Conservation (phyloP, 2,329 filamentous ascomycete genomes). For the Phialophora verrucosa region DNA sequence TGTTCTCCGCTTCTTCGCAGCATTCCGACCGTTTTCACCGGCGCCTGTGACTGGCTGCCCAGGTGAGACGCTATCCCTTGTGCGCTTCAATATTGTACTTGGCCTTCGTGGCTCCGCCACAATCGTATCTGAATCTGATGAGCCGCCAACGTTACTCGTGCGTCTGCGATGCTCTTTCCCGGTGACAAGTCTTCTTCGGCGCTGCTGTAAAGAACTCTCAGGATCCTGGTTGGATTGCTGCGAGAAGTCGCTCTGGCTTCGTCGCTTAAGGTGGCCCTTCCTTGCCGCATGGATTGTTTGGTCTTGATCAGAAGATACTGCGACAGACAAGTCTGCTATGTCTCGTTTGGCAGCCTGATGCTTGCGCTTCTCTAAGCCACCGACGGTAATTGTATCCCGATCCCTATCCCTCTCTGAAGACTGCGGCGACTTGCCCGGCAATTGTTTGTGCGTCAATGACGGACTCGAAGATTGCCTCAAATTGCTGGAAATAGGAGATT, state of each 20-base stretch:
- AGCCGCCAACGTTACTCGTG: constrained; percentile 42
- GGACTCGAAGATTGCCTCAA: constrained; percentile 36
- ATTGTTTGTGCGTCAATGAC: constrained; percentile 35
- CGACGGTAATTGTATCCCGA: constrained; percentile 20
- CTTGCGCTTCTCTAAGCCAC: constrained; percentile 26
- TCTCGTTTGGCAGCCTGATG: constrained; percentile 23
- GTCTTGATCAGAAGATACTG: constrained; percentile 40
- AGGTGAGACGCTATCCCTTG: constrained; percentile 51
- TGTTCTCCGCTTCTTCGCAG: constrained; percentile 52
- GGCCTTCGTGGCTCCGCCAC: constrained; percentile 28
- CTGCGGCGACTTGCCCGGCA: constrained; percentile 33
- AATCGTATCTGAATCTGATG: constrained; percentile 34
- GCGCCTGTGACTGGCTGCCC: constrained; percentile 37
- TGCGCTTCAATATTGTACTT: constrained; percentile 46
- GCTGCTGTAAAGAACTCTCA: constrained; percentile 33
- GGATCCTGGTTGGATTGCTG: constrained; percentile 29
- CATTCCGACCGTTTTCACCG: constrained; percentile 36
- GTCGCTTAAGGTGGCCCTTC: constrained; percentile 34
- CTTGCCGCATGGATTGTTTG: constrained; percentile 27
- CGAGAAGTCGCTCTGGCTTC: constrained; percentile 40
- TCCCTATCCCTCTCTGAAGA: constrained; percentile 29
- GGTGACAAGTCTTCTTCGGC: constrained; percentile 38
- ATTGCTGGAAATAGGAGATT: constrained; percentile 46
- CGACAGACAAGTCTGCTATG: constrained; percentile 32
- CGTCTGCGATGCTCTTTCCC: constrained; percentile 40